Evolutionary conservation across 192 early-diverging fungal species (phyloP), one percentile per base, ranked within the genome.

Genomic region (Neocallimastix lanati): DNA sequence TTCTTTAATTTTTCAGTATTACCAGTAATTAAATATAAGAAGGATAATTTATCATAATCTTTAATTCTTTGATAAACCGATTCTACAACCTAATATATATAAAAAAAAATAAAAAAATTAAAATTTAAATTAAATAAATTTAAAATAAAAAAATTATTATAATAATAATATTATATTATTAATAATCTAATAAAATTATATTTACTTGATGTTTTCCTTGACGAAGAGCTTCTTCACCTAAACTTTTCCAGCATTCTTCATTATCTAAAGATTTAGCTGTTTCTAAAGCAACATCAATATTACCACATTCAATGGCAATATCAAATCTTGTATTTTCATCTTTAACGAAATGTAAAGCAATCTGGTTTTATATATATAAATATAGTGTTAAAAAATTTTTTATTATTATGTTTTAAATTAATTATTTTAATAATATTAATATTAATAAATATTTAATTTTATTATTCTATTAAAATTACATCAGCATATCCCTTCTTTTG

Each of bases 401-500:
- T 11, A 9, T 25, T 80, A 27, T 25, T 28, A 76, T 67, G 28
- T 12, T 28, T 76, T 76, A 76, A 21, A n/a, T 58, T 28, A 3
- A 29, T 37, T 37, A 13, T 37, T 13, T 37, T 37, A 13, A 13
- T 37, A n/a, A n/a, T n/a, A n/a, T n/a, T n/a, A n/a, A n/a, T n/a
- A n/a, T n/a, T n/a, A n/a, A n/a, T n/a, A 37, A 13, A 13, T 37
- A 13, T 12, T 37, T 12, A 37, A 37, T 37, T 37, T 13, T 37
- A 37, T 37, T 37, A 37, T 37, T 37, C 12, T 35, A 35, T 38
- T 38, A 38, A 40, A 30, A 9, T 28, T 77, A 90, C 91, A 86
- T 99, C 98, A 0, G 98, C 95, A 83, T 98, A 98, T 0, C 98
- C 98, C 85, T 99, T 98, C 91, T 98, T 98, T 84, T 99, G 96